Evolutionary conservation across 345 rosid species (phyloP), one percentile per base, ranked within the genome.

Genomic region (Brassica carinata): DNA sequence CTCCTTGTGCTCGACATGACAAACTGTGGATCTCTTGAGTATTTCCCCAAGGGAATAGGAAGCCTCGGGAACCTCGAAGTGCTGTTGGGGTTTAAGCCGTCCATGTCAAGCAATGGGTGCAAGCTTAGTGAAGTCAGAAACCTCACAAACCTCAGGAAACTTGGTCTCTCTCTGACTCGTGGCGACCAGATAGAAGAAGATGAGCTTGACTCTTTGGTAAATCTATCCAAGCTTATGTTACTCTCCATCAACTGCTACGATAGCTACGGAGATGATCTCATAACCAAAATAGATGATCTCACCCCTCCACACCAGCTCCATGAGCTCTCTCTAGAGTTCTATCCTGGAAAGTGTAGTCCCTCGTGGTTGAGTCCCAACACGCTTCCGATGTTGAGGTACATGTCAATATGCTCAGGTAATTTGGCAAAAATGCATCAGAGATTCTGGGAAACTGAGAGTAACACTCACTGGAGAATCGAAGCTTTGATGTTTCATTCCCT

Each of bases 1-100:
- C 91, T 91, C 27, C 83, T 68, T 70, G 89, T 88, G 7, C 76
- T 91, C 63, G 90, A 88, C 82, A 84, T 83, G 43, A 81, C 86
- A 57, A 82, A 88, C 31, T 91, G 96, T 43, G 90, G 89, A 55
- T 87, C 92, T 18, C 87, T 91, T 71, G 83, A 85, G 31, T 87
- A 63, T 79, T 82, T 88, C 53, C 96, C 94, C 6, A 85, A 79
- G 76, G 93, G 90, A 40, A 76, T 89, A 0, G 92, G 86, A 66
- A 78, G 79, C 77, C 90, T 91, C 23, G 76, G 80, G 11, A 79
- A 82, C 78, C 94, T 91, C 23, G 89, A 91, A 83, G 91, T 86
- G 15, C 53, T 89, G 33, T 45, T 84, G 77, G 94, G 92, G 8
- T 91, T 88, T 79, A 89, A 86, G 79, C 90, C 90, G 29, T 83